A percentile compares a stretch with the other conserved stretches of the same genome.
phyloP scores from a whole-genome alignment of 2,329 filamentous ascomycete species.

The Lecanicillium sp. region DNA sequence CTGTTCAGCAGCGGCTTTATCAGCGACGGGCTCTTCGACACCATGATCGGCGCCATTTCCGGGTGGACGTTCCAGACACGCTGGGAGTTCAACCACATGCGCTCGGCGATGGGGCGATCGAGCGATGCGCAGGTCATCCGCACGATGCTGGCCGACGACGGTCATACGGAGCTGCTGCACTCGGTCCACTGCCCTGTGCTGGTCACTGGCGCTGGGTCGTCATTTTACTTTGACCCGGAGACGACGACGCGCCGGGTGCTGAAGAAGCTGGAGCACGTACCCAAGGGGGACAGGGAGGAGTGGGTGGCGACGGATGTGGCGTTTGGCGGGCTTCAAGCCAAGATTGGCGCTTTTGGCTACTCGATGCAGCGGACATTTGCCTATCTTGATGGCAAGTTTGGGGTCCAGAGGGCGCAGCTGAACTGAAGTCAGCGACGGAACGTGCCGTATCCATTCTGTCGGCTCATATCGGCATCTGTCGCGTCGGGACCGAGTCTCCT shows the following conservation, averaged over 20 bases:
- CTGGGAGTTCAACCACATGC: slow-evolving; percentile 21
- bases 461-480: no score
- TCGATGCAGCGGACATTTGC: slow-evolving; percentile 14
- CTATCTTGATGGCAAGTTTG: slow-evolving; percentile 16
- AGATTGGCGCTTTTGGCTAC: slow-evolving; percentile 15
- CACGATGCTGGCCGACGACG: slow-evolving; percentile 11
- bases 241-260: slow-evolving; percentile 11
- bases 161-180: slow-evolving; percentile 12
- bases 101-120: slow-evolving; percentile 17
- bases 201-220: slow-evolving; percentile 16
- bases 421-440: no score
- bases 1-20: slow-evolving; percentile 16
- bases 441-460: no score
- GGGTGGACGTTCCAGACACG: slow-evolving; percentile 18
- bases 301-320: slow-evolving; percentile 13
- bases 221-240: slow-evolving; percentile 14
- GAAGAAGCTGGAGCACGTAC: slow-evolving; percentile 7
- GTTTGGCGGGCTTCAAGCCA: slow-evolving; percentile 16
- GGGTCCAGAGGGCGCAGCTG: slow-evolving; percentile 10
- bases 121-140: slow-evolving; percentile 18
- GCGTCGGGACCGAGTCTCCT: no score
- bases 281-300: slow-evolving; percentile 12
- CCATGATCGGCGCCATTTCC: slow-evolving; percentile 12
- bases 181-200: slow-evolving; percentile 19
- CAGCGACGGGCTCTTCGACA: slow-evolving; percentile 17